These are phyloP conservation scores for Pulveroboletus frians DNA, from an alignment of 768 basidiomycete genomes.

Conservation along the genomic window DNA sequence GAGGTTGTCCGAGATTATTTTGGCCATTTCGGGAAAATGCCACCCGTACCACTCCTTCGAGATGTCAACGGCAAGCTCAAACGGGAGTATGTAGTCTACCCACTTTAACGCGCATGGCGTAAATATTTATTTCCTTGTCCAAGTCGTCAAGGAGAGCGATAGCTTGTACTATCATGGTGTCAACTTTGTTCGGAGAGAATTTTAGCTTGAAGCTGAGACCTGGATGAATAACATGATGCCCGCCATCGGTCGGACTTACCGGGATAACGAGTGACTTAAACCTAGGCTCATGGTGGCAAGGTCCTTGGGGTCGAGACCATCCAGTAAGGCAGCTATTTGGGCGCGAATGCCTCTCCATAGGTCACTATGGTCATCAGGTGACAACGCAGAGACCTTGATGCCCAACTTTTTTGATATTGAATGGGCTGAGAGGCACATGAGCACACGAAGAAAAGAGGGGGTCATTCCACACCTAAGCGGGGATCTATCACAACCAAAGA, in stretches of 20 bases:
- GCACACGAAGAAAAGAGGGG: slow-evolving; percentile 1
- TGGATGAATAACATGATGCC: slow-evolving; percentile 5
- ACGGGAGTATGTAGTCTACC: slow-evolving; percentile 11
- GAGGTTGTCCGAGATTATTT: slow-evolving; percentile 95
- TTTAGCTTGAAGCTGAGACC: slow-evolving; percentile 88
- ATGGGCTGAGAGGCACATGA: slow-evolving; percentile 44
- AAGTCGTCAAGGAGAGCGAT: slow-evolving; percentile 96
- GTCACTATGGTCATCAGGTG: slow-evolving; percentile 59
- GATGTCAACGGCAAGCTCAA: not conserved
- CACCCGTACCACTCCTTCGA: slow-evolving; percentile 98
- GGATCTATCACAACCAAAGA: slow-evolving; percentile 81
- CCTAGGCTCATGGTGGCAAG: slow-evolving; percentile 97
- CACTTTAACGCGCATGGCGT: slow-evolving; percentile 98
- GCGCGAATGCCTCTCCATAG: slow-evolving; percentile 94
- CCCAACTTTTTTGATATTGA: slow-evolving; percentile 92
- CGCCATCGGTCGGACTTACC: slow-evolving; percentile 42
- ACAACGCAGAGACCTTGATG: slow-evolving; percentile 71
- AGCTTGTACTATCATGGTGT: slow-evolving; percentile 99
- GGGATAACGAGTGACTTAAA: slow-evolving; percentile 92
- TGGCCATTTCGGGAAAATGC: slow-evolving; percentile 99
- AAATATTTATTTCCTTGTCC: slow-evolving; percentile 99
- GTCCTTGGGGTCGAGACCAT: slow-evolving; percentile 90
- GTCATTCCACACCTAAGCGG: slow-evolving; percentile 63
- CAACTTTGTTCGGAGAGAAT: slow-evolving; percentile 99
- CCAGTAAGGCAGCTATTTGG: slow-evolving; percentile 81